These are phyloP conservation scores for Flagelloscypha sp. DNA, from an alignment of 768 basidiomycete species.

Conservation along the genomic window DNA sequence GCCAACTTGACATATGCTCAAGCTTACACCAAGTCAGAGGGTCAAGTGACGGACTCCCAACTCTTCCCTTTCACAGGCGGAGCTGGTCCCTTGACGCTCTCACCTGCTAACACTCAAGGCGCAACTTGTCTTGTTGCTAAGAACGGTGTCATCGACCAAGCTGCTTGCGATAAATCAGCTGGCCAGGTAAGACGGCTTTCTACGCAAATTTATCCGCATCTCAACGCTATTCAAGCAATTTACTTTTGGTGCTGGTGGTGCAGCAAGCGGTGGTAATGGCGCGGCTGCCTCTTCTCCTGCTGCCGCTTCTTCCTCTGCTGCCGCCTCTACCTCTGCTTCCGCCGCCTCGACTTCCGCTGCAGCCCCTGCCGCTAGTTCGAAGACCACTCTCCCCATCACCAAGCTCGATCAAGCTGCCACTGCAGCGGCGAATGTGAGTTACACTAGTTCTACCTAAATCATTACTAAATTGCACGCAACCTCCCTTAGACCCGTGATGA, in stretches of 20 bases:
- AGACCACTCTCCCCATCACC: background rate
- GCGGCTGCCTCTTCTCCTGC: no score
- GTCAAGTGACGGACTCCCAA: slow-evolving; percentile 9
- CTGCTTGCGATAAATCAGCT: slow-evolving; percentile 8
- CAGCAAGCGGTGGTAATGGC: no score
- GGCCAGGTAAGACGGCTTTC: background rate
- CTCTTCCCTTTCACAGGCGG: slow-evolving; percentile 13
- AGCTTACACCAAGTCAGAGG: no score
- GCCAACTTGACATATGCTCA: no score
- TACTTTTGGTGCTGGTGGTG: background rate
- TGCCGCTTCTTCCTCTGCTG: background rate
- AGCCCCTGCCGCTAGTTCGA: background rate
- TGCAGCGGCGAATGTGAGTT: background rate
- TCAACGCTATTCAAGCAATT: background rate
- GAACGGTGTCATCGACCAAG: slow-evolving; percentile 11
- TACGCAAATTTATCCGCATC: background rate
- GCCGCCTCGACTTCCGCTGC: background rate
- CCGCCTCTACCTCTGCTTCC: background rate
- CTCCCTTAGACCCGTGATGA: background rate
- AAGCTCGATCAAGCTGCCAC: no score
- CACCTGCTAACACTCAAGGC: slow-evolving; percentile 13
- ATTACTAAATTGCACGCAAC: background rate
- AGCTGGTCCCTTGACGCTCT: slow-evolving; percentile 13
- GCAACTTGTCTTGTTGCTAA: slow-evolving; percentile 12
- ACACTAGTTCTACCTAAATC: no score